These are phyloP conservation scores for Arthroderma sp. DNA, from an alignment of 2,329 filamentous ascomycete species.

Conservation along the genomic window DNA sequence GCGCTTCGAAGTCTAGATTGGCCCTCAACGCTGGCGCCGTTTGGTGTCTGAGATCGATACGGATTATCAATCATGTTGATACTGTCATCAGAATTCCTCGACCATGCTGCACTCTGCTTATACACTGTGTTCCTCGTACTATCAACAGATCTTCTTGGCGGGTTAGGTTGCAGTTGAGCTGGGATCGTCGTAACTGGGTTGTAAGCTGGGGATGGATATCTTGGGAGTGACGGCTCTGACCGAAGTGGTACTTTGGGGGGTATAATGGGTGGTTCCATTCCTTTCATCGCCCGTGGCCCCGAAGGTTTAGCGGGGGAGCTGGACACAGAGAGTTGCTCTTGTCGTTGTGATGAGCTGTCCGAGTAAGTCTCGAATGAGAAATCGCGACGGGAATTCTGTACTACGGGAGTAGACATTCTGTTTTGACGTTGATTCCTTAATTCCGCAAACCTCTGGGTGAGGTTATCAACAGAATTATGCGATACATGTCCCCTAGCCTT, in stretches of 20 bases:
- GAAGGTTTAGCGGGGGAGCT: constrained; percentile 20
- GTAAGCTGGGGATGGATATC: constrained; percentile 36
- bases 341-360: no score
- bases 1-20: constrained; percentile 30
- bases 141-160: constrained; percentile 29
- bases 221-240: constrained; percentile 27
- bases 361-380: no score
- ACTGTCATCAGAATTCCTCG: constrained; percentile 17
- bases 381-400: background rate
- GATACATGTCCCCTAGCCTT: background rate
- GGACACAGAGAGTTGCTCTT: no score
- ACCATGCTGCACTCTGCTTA: constrained; percentile 6
- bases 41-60: constrained; percentile 32
- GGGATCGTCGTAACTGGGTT: constrained; percentile 32
- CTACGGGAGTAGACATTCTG: constrained; percentile 1
- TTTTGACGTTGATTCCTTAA: constrained; percentile 18
- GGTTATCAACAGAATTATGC: constrained; percentile 15
- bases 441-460: constrained; percentile 31
- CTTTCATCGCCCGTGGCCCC: constrained; percentile 32
- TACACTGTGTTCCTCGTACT: constrained; percentile 22
- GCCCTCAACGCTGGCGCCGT: constrained; percentile 25
- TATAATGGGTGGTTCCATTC: constrained; percentile 17
- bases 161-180: constrained; percentile 24
- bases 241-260: constrained; percentile 31
- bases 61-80: constrained; percentile 29